Conservation (phyloP, 441 rosid species). For the Gossypium laxum region DNA sequence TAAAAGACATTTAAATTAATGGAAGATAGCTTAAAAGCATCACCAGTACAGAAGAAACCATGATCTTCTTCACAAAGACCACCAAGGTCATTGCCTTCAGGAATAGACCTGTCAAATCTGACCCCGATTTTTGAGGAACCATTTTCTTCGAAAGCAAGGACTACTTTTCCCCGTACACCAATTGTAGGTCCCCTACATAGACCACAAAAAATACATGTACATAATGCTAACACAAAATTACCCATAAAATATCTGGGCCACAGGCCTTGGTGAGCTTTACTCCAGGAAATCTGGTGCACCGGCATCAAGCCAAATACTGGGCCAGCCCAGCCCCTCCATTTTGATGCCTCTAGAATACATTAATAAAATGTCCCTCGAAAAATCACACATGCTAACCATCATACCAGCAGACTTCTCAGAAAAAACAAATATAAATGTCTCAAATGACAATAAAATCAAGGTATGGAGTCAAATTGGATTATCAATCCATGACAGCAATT, state of each 20-base stretch:
- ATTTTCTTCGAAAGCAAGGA: constrained; percentile 88
- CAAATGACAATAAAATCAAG: neutral
- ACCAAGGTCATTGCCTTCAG: constrained; percentile 92
- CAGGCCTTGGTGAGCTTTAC: neutral
- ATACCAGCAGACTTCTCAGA: neutral
- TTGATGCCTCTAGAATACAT: neutral
- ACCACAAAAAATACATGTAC: neutral
- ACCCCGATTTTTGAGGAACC: constrained; percentile 83
- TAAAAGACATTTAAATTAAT: neutral
- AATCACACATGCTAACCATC: neutral
- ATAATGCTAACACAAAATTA: neutral
- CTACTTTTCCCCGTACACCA: constrained; percentile 82
- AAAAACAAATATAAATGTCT: neutral
- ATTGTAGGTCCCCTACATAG: constrained; percentile 59
- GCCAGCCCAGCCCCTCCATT: neutral
- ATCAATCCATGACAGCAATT: neutral
- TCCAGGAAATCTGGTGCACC: neutral
- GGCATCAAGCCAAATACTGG: neutral
- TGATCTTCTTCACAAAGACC: constrained; percentile 85
- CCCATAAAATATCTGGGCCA: neutral
- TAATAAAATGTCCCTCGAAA: neutral
- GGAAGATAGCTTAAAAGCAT: constrained; percentile 3
- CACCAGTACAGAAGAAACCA: constrained; percentile 92
- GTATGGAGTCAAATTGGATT: neutral
- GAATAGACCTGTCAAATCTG: constrained; percentile 78